These are phyloP conservation scores for Garcia nutans DNA, from an alignment of 345 rosid genomes.

Conservation along the genomic window DNA sequence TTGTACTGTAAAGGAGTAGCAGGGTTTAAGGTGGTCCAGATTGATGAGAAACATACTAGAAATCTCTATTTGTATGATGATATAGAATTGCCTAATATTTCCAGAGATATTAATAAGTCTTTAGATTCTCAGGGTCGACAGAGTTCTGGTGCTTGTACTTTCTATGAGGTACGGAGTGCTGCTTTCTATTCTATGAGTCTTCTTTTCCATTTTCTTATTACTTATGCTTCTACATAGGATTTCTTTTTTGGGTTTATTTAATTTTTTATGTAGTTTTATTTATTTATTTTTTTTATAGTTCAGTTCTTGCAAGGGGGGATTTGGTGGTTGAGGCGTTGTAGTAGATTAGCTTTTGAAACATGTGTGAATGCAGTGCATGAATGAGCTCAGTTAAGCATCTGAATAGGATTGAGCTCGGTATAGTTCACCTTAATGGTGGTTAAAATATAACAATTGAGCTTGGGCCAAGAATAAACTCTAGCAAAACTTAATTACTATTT, in stretches of 20 bases:
- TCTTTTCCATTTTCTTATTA: not conserved
- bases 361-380: not conserved
- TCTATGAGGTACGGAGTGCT: slow-evolving; percentile 43
- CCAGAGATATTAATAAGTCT: slow-evolving; percentile 49
- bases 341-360: not conserved
- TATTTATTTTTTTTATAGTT: not conserved
- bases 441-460: not conserved
- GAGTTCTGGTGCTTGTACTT: slow-evolving; percentile 47
- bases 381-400: not conserved
- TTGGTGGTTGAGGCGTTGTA: not conserved
- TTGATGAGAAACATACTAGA: slow-evolving; percentile 51
- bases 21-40: slow-evolving; percentile 52
- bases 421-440: not conserved
- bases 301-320: not conserved
- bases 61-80: slow-evolving; percentile 45
- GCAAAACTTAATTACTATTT: not conserved
- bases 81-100: slow-evolving; percentile 46
- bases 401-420: not conserved
- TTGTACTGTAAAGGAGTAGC: slow-evolving; percentile 66
- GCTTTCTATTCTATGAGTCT: not conserved
- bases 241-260: not conserved
- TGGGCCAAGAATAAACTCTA: not conserved
- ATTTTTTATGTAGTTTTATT: not conserved
- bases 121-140: slow-evolving; percentile 38
- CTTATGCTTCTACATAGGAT: not conserved